Conservation (phyloP, 2,329 filamentous ascomycete species). For the Basipetospora chlamydospora region DNA sequence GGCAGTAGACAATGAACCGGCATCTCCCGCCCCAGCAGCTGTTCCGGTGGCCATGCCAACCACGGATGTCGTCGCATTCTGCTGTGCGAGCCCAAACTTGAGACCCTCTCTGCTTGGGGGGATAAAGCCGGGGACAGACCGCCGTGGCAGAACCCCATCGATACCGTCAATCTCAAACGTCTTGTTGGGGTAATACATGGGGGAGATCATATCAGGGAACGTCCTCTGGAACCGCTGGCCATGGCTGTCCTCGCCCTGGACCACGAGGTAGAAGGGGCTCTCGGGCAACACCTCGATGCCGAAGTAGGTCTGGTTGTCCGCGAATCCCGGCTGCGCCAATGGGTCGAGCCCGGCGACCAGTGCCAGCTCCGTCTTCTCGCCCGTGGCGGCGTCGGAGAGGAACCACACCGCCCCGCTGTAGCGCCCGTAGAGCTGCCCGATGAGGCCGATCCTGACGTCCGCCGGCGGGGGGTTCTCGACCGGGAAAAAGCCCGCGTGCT, state of each 20-base stretch:
- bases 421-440: slow-evolving; percentile 7
- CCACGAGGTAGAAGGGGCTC: slow-evolving; percentile 2
- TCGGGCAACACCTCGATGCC: neutral
- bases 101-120: neutral
- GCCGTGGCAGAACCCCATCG: neutral
- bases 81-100: neutral
- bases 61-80: neutral
- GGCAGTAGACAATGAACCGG: neutral
- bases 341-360: neutral
- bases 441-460: slow-evolving; percentile 5
- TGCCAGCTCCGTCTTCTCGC: neutral
- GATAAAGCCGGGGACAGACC: neutral
- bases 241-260: neutral
- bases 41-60: neutral
- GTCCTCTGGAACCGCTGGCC: slow-evolving; percentile 1
- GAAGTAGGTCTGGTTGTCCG: slow-evolving; percentile 2
- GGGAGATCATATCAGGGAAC: neutral
- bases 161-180: neutral
- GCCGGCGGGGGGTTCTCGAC: slow-evolving; percentile 4
- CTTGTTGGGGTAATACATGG: neutral
- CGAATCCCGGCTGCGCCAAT: neutral
- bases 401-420: neutral
- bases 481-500: slow-evolving; percentile 9
- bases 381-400: slow-evolving; percentile 2
- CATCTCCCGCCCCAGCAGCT: neutral